These are phyloP conservation scores for Cymodocea nodosa DNA, from an alignment of 116 monocot species.

Conservation along the genomic window DNA sequence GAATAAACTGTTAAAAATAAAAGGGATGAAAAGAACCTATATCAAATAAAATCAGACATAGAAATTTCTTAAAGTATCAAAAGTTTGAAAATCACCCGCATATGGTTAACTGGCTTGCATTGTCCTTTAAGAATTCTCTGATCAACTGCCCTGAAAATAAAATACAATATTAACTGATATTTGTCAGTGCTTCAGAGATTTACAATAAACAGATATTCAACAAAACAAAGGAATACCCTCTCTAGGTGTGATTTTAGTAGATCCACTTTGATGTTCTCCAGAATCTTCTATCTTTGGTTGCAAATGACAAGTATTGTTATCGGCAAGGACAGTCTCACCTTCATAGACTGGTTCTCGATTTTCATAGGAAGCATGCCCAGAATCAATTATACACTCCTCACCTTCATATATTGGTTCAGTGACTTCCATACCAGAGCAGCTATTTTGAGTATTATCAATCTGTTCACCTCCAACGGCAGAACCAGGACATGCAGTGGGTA, in stretches of 20 bases:
- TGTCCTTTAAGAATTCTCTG: slow-evolving; percentile 58
- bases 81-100: slow-evolving; percentile 50
- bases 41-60: no score
- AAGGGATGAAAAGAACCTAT: no score
- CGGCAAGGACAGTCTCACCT: slow-evolving; percentile 81
- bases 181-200: neutral
- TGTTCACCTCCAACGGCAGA: slow-evolving; percentile 8
- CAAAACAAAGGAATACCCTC: slow-evolving; percentile 2
- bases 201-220: slow-evolving; percentile 6
- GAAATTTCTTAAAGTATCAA: neutral
- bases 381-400: slow-evolving; percentile 72
- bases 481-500: slow-evolving; percentile 8
- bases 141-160: slow-evolving; percentile 47
- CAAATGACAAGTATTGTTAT: slow-evolving; percentile 26
- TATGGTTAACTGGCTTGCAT: slow-evolving; percentile 85
- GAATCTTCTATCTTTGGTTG: slow-evolving; percentile 15
- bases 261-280: slow-evolving; percentile 32
- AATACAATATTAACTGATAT: neutral
- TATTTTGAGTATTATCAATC: slow-evolving; percentile 13
- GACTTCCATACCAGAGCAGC: slow-evolving; percentile 15
- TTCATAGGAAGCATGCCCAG: slow-evolving; percentile 29
- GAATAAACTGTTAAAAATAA: slow-evolving; percentile 9
- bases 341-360: slow-evolving; percentile 86
- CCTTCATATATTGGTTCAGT: slow-evolving; percentile 94
- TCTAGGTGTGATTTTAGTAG: slow-evolving; percentile 3